A percentile compares a stretch with the other conserved stretches of the same genome.
These are phyloP conservation scores for Lactifluus echinatus DNA, from an alignment of 768 basidiomycete genomes.

Conservation along the genomic window DNA sequence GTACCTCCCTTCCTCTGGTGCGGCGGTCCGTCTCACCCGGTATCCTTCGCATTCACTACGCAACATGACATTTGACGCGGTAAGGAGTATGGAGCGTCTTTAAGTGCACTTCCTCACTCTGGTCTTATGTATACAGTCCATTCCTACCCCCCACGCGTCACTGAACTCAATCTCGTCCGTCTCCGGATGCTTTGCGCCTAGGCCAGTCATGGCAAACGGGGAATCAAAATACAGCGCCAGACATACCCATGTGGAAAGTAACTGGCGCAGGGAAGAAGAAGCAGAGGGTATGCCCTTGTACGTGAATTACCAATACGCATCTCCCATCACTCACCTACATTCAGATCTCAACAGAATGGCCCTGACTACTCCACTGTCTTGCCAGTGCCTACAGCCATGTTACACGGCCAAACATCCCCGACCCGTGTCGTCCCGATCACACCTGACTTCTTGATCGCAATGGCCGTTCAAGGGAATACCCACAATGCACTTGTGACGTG, in stretches of 20 bases:
- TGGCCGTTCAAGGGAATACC: background rate
- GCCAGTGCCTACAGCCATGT: background rate
- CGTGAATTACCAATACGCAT: background rate
- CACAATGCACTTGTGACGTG: background rate
- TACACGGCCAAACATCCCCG: background rate
- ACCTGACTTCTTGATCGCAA: background rate
- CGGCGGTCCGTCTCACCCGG: background rate
- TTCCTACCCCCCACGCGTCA: background rate
- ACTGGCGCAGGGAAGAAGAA: background rate
- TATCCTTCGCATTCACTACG: background rate
- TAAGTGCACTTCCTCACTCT: background rate
- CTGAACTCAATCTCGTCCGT: background rate
- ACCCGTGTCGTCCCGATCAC: background rate
- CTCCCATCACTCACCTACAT: background rate
- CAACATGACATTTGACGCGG: background rate
- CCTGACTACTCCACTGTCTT: background rate
- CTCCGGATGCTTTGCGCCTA: background rate
- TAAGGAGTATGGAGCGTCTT: background rate
- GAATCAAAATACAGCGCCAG: too few species aligned
- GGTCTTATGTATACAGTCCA: background rate
- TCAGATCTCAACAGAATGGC: background rate
- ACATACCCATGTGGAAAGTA: background rate
- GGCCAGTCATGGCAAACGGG: background rate
- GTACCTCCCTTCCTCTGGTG: background rate
- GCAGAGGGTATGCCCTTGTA: background rate